These are phyloP conservation scores for Hygrophoropsis aurantiaca DNA, from an alignment of 768 basidiomycete genomes.

Conservation along the genomic window DNA sequence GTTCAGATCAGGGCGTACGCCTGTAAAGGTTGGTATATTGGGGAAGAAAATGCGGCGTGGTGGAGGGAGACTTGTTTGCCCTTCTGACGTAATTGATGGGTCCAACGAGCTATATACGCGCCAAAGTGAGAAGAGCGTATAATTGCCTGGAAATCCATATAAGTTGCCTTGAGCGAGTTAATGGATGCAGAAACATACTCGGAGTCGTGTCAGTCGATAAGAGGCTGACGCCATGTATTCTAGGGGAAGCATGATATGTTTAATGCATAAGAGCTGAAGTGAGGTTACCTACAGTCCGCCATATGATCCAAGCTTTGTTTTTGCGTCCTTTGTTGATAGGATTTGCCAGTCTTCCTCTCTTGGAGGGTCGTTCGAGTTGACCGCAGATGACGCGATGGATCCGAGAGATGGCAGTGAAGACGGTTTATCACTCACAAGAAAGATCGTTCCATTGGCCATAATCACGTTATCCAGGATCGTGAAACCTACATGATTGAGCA, in stretches of 20 bases:
- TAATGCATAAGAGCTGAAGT: constrained; percentile 4
- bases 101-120: constrained; percentile 71
- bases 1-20: constrained; percentile 33
- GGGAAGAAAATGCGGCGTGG: constrained; percentile 80
- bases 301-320: constrained; percentile 45
- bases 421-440: constrained; percentile 69
- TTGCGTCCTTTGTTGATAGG: constrained; percentile 52
- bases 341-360: constrained; percentile 59
- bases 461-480: constrained; percentile 84
- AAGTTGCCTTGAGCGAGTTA: constrained; percentile 3
- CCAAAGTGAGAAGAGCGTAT: constrained; percentile 77
- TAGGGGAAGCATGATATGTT: constrained; percentile 23
- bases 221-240: constrained; percentile 71
- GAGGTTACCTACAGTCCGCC: constrained; percentile 49
- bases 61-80: constrained; percentile 53
- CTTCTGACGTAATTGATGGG: constrained; percentile 38
- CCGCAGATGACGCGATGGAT: constrained; percentile 45
- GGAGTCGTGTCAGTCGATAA: constrained; percentile 54
- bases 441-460: constrained; percentile 69
- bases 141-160: constrained; percentile 46
- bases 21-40: constrained; percentile 59
- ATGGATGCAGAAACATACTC: constrained; percentile 36
- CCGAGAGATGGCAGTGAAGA: constrained; percentile 57
- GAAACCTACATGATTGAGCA: constrained; percentile 52
- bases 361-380: constrained; percentile 36